phyloP scores from a whole-genome alignment of 208 protist species.

The Leishmania tarentolae region DNA sequence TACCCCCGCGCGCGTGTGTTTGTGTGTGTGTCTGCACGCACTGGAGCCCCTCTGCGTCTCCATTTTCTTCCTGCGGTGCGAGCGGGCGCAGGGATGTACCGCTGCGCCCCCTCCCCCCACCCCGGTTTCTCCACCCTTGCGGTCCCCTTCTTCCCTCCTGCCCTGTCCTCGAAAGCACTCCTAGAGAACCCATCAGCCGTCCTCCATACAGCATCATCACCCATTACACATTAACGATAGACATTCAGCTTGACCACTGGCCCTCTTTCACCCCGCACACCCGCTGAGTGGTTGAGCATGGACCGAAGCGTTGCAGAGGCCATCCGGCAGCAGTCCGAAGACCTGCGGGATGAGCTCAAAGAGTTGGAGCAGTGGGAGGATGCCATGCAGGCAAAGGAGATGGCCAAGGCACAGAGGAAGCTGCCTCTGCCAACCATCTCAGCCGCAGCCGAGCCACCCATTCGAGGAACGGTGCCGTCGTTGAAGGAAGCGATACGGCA shows the following conservation, averaged over 20 bases:
- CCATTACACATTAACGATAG: background rate
- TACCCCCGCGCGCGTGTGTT: background rate
- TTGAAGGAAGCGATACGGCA: slow-evolving; percentile 67
- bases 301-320: slow-evolving; percentile 45
- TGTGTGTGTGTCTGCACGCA: background rate
- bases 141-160: background rate
- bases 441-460: slow-evolving; percentile 47
- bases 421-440: slow-evolving; percentile 2
- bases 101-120: background rate
- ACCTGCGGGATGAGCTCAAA: slow-evolving; percentile 87
- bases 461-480: slow-evolving; percentile 87
- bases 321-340: slow-evolving; percentile 85
- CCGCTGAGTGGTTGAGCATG: slow-evolving; percentile 20
- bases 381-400: slow-evolving; percentile 44
- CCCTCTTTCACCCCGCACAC: background rate
- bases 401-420: slow-evolving; percentile 46
- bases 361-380: slow-evolving; percentile 85
- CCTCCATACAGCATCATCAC: background rate
- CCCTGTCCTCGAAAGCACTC: background rate
- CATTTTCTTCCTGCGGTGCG: background rate
- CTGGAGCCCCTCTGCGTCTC: background rate
- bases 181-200: background rate
- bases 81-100: background rate
- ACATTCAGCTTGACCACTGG: background rate
- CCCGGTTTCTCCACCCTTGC: background rate